Evolutionary conservation across 306 rosid species (phyloP).

Genomic region (Cucumis sativus): DNA sequence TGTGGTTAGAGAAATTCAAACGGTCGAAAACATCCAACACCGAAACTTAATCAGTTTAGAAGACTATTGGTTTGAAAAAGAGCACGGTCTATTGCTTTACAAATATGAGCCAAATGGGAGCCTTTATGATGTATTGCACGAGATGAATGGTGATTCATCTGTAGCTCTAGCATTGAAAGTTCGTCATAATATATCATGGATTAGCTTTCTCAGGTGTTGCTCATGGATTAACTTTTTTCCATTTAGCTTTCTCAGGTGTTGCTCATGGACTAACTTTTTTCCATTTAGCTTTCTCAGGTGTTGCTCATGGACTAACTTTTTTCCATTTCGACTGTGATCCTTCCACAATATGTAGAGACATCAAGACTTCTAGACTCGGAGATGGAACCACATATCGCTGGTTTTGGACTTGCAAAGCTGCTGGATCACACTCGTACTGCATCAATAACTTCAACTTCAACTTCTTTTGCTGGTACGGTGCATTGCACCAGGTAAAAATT

Average conservation of each 20-base stretch:
- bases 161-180: slow-evolving; percentile 42
- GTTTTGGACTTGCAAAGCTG: slow-evolving; percentile 81
- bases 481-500: slow-evolving; percentile 58
- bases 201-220: slow-evolving; percentile 33
- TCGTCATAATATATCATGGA: slow-evolving; percentile 42
- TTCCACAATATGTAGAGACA: slow-evolving; percentile 65
- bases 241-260: too few relatives aligned
- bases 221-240: slow-evolving; percentile 59
- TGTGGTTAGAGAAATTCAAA: slow-evolving; percentile 58
- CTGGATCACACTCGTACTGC: slow-evolving; percentile 38
- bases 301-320: too few relatives aligned
- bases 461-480: slow-evolving; percentile 63
- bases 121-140: slow-evolving; percentile 64
- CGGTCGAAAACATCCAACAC: slow-evolving; percentile 52
- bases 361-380: slow-evolving; percentile 70
- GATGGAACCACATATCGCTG: slow-evolving; percentile 70
- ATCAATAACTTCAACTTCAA: slow-evolving; percentile 19
- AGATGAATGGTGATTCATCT: slow-evolving; percentile 22
- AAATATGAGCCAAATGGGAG: slow-evolving; percentile 33
- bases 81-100: slow-evolving; percentile 62
- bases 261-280: too few relatives aligned
- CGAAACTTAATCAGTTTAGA: slow-evolving; percentile 58
- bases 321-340: slow-evolving; percentile 77
- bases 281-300: too few relatives aligned
- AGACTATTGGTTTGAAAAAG: slow-evolving; percentile 45